phyloP scores from a whole-genome alignment of 2,329 filamentous ascomycete species.

The Sporothrix brunneoviolacea region DNA sequence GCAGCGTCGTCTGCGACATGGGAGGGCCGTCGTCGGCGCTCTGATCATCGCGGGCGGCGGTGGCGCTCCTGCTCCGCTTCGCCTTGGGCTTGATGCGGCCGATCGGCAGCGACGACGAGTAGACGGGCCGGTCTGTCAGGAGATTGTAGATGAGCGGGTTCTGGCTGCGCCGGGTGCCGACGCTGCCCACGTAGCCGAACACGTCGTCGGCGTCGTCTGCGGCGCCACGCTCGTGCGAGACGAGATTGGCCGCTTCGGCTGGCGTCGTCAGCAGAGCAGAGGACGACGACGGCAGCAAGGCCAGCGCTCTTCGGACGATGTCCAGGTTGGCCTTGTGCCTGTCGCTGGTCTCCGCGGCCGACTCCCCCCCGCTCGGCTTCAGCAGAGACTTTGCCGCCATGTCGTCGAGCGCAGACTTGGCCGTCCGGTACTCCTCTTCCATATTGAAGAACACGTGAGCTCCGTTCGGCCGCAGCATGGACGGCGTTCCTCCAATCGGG shows the following conservation, averaged over 20 bases:
- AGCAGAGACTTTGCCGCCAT: conserved; percentile 8
- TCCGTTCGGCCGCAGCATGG: conserved; percentile 51
- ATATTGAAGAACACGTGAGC: conserved; percentile 87
- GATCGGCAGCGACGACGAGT: conserved; percentile 82
- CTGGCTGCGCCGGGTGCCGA: conserved; percentile 48
- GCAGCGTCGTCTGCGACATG: conserved; percentile 57
- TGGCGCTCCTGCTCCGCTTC: not conserved
- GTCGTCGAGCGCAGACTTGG: conserved; percentile 53
- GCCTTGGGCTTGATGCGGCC: conserved; percentile 48
- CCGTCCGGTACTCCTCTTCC: conserved; percentile 74
- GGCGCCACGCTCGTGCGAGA: conserved; percentile 8
- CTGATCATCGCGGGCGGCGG: not conserved
- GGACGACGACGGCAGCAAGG: conserved; percentile 72
- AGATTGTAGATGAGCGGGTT: conserved; percentile 95
- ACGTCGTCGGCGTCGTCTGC: conserved; percentile 32
- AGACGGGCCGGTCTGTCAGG: conserved; percentile 86
- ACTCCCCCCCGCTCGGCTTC: not conserved
- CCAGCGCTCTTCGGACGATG: conserved; percentile 62
- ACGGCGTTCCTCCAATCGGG: conserved; percentile 75
- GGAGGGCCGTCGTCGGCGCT: too few species aligned
- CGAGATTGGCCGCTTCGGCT: conserved; percentile 63
- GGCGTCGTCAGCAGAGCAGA: conserved; percentile 88
- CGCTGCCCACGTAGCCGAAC: conserved; percentile 43
- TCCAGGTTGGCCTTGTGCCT: conserved; percentile 65
- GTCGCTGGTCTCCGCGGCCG: conserved; percentile 18